Conservation (phyloP, 1,284 basidiomycete genomes). For the Ustilago cynodontis region DNA sequence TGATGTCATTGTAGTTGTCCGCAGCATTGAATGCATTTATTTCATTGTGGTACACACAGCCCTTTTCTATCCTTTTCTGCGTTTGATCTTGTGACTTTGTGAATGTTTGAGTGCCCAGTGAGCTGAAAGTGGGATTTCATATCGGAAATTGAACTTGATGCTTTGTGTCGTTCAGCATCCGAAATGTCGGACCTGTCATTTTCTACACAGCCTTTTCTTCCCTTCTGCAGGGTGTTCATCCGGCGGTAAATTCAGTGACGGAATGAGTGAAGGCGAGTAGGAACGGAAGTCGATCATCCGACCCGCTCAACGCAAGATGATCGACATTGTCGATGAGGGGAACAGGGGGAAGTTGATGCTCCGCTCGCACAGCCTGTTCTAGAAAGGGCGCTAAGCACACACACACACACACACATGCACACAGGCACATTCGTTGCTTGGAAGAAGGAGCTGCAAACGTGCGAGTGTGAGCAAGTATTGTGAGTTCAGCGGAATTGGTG, state of each 20-base stretch:
- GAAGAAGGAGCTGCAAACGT: background rate
- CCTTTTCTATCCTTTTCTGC: background rate
- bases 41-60: background rate
- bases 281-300: background rate
- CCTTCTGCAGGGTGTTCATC: no score
- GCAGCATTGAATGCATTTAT: background rate
- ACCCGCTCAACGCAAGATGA: background rate
- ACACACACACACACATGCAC: no score
- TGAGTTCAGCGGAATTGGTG: no score
- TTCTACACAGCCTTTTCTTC: no score
- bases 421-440: no score
- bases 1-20: constrained; percentile 9
- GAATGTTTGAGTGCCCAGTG: background rate
- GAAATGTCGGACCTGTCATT: no score
- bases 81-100: background rate
- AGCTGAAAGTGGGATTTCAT: background rate
- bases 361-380: background rate
- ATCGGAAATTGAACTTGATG: background rate
- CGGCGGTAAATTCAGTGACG: background rate
- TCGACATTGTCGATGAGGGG: background rate
- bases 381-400: constrained; percentile 2
- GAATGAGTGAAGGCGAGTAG: no score
- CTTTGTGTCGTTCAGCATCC: no score
- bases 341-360: background rate
- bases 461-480: no score